Percentiles rank a stretch among this genome's conserved stretches.
These are phyloP conservation scores for Globisporangium nunn DNA, from an alignment of 352 stramenopile genomes.

Conservation along the genomic window DNA sequence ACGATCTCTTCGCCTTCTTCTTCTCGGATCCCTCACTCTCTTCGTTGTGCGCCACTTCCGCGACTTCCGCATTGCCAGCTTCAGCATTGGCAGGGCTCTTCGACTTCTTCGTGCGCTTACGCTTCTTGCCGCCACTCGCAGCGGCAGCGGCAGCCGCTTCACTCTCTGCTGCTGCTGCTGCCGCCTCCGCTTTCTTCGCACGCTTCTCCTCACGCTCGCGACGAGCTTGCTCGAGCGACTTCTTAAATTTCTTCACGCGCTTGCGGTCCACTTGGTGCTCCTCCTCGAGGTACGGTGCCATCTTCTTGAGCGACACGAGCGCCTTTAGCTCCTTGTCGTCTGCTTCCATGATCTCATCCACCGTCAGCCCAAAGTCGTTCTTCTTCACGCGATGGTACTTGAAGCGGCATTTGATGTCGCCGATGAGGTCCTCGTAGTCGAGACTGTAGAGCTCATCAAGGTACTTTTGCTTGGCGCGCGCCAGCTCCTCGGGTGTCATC, in stretches of 20 bases:
- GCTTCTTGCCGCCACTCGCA: constrained; percentile 42
- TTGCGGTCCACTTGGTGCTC: constrained; percentile 73
- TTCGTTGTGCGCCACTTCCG: not conserved
- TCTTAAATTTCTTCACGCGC: constrained; percentile 71
- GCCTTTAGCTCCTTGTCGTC: constrained; percentile 95
- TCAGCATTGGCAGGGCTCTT: constrained; percentile 17
- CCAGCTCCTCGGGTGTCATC: constrained; percentile 54
- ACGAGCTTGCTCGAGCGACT: constrained; percentile 43
- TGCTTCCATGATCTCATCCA: constrained; percentile 96
- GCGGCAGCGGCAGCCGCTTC: constrained; percentile 9
- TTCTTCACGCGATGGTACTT: constrained; percentile 94
- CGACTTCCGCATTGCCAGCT: not conserved
- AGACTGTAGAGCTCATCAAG: constrained; percentile 97
- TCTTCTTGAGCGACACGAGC: constrained; percentile 96
- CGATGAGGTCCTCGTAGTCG: constrained; percentile 99
- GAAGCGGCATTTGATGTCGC: constrained; percentile 95
- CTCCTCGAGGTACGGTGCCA: constrained; percentile 92
- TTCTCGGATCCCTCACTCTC: not conserved
- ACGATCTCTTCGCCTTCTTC: not conserved
- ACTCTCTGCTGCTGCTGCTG: not conserved
- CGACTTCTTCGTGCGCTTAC: constrained; percentile 60
- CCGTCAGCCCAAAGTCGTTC: constrained; percentile 96
- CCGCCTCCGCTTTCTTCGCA: constrained; percentile 19
- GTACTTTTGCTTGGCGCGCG: constrained; percentile 88
- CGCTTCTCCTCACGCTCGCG: constrained; percentile 27